These are phyloP conservation scores for Leptomonas pyrrhocoris DNA, from an alignment of 208 protist species.

Conservation along the genomic window DNA sequence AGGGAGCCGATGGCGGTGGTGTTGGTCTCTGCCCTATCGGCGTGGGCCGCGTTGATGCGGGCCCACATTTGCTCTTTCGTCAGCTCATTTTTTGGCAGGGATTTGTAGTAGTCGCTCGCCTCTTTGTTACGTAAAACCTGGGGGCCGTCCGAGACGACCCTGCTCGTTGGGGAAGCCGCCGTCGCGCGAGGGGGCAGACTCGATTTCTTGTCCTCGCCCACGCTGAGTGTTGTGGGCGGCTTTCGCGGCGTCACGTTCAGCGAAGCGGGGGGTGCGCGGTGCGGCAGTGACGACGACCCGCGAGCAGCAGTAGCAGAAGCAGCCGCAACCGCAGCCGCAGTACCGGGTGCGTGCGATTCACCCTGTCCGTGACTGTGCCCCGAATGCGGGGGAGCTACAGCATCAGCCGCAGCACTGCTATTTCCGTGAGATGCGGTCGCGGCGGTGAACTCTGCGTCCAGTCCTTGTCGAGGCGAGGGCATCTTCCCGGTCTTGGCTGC, in stretches of 20 bases:
- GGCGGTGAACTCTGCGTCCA: constrained; percentile 3
- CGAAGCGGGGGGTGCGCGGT: constrained; percentile 17
- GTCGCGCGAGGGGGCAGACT: neutral
- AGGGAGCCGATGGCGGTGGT: constrained; percentile 41
- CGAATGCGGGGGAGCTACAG: neutral
- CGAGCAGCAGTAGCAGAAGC: neutral
- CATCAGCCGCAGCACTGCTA: neutral
- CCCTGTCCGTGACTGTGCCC: neutral
- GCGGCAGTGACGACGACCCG: constrained; percentile 24
- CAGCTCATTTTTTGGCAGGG: constrained; percentile 77
- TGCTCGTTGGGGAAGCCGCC: neutral
- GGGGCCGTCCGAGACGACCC: constrained; percentile 8
- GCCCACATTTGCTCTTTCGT: constrained; percentile 90
- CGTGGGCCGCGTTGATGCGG: constrained; percentile 60
- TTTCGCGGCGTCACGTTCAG: constrained; percentile 14
- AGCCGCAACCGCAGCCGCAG: neutral
- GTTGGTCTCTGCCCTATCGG: constrained; percentile 40
- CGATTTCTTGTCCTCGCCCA: neutral
- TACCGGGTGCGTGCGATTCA: neutral
- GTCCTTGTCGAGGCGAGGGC: constrained; percentile 39
- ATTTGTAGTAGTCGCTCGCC: constrained; percentile 76
- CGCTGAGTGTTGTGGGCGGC: neutral
- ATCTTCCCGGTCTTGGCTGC: constrained; percentile 68
- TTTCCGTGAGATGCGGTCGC: neutral
- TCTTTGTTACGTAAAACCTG: constrained; percentile 40